These are phyloP conservation scores for Daldinia sp. DNA, from an alignment of 2,329 filamentous ascomycete genomes.

Conservation along the genomic window DNA sequence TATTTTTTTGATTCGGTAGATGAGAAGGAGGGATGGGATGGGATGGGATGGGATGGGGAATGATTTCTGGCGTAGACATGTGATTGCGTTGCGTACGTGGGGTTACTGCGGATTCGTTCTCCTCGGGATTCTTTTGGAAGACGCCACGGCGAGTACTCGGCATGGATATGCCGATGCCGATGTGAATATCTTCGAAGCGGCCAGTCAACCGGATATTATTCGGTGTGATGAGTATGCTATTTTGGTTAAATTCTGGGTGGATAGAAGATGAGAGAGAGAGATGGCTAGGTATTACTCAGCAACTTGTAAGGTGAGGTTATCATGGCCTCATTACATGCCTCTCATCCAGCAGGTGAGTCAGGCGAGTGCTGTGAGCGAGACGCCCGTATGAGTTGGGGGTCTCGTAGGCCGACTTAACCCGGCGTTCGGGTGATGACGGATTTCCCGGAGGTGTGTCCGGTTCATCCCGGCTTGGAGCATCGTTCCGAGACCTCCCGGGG, in stretches of 20 bases:
- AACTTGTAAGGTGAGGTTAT: neutral
- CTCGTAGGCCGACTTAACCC: constrained; percentile 27
- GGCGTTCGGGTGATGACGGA: constrained; percentile 35
- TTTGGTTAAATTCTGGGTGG: neutral
- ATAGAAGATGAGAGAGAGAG: constrained; percentile 8
- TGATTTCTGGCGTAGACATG: neutral
- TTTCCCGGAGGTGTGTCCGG: constrained; percentile 14
- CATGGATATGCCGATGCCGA: neutral
- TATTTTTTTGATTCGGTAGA: constrained; percentile 13
- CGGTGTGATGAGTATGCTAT: neutral
- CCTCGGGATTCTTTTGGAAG: neutral
- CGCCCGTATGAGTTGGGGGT: neutral
- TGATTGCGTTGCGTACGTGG: neutral
- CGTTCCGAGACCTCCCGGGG: constrained; percentile 27
- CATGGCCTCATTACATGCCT: neutral
- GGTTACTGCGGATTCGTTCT: neutral
- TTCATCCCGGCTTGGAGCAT: constrained; percentile 26
- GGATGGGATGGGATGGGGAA: neutral
- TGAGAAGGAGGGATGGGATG: neutral
- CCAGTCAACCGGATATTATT: neutral
- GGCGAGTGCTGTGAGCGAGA: neutral
- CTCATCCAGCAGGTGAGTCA: neutral
- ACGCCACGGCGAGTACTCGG: constrained; percentile 17
- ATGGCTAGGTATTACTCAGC: neutral
- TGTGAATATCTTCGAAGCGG: neutral